Base-by-base conservation (phyloP, 768 basidiomycete genomes). In the Hypsizygus marmoreus region DNA sequence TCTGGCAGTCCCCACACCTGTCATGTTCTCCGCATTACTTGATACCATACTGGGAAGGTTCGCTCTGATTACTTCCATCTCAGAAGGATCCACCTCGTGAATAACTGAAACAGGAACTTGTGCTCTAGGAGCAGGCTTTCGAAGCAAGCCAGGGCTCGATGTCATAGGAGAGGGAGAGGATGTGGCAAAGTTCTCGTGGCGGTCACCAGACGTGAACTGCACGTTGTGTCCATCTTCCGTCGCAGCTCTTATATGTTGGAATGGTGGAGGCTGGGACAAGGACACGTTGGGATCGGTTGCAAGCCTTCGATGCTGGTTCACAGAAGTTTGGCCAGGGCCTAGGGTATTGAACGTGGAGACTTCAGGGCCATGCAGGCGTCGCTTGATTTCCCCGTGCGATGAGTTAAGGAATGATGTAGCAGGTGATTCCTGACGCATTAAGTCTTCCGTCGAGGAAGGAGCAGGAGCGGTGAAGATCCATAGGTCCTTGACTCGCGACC, bases 391-490 rank as follows among this genome's bases (percentile, higher is more conserved):
- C 19, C 49, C 51, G 31, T 56, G 43, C 4, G 56, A 56, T 9
- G 53, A 49, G 24, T 60, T 57, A 8, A 61, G 45, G 37, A 61
- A 48, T 4, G 68, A 67, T 7, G 64, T 53, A 1, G 63, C 51
- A 4, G 61, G 63, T 2, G 72, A 73, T 9, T 74, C 71, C 13
- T 57, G 59, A 4, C 53, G 49, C 6, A 55, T 51, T 10, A 57
- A 30, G 22, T 68, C 68, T 20, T 68, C 69, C 13, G 61, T 60
- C 22, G 64, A 53, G 16, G 50, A 40, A 28, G 61, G 47, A 10
- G 70, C 66, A 29, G 81, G 76, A 16, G 84, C 84, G 0, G 80
- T 79, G 60, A 90, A 90, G 32, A 90, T 70, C 88, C 88, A 90
- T 2, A 90, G 60, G 60, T 90, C 88, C 60, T 88, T 88, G 36